Percentiles rank a stretch among this genome's conserved stretches.
These are phyloP conservation scores for Alternaria consortialis DNA, from an alignment of 2,329 filamentous ascomycete species.

Conservation along the genomic window DNA sequence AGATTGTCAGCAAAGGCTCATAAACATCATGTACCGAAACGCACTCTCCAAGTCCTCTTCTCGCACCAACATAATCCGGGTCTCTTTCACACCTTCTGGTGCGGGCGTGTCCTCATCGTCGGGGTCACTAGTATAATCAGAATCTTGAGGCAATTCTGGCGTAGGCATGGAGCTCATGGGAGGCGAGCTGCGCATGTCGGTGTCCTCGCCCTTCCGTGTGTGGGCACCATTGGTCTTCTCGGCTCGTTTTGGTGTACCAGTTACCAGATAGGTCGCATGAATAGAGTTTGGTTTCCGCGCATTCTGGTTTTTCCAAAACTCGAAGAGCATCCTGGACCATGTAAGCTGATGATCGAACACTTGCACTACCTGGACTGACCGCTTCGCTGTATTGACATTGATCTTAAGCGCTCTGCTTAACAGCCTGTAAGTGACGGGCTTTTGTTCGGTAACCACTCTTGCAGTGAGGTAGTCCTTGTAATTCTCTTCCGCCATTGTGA, in stretches of 20 bases:
- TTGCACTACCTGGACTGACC: slow-evolving; percentile 63
- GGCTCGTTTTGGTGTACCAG: slow-evolving; percentile 67
- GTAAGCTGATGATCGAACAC: slow-evolving; percentile 25
- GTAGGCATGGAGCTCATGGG: slow-evolving; percentile 73
- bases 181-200: slow-evolving; percentile 71
- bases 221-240: slow-evolving; percentile 51
- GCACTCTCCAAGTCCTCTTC: slow-evolving; percentile 77
- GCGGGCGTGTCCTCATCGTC: slow-evolving; percentile 55
- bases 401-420: slow-evolving; percentile 84
- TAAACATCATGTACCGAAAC: slow-evolving; percentile 18
- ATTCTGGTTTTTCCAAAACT: slow-evolving; percentile 84
- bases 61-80: slow-evolving; percentile 71
- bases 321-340: slow-evolving; percentile 76
- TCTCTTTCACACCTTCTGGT: slow-evolving; percentile 56
- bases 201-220: slow-evolving; percentile 68
- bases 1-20: slow-evolving; percentile 19
- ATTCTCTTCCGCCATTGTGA: slow-evolving; percentile 61
- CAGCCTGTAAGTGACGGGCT: slow-evolving; percentile 82
- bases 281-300: slow-evolving; percentile 75
- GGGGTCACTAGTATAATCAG: slow-evolving; percentile 24
- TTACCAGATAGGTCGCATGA: slow-evolving; percentile 92
- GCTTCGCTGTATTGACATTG: slow-evolving; percentile 87
- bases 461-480: slow-evolving; percentile 78
- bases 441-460: slow-evolving; percentile 78
- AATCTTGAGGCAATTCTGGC: slow-evolving; percentile 41